Percentiles rank a stretch among this genome's conserved stretches.
Evolutionary conservation across 306 rosid genomes (phyloP).

Genomic region (Cucumis sativus): Cucumber_9930_V3 NC_026659.2:21096501-21097000

Average conservation of each 20-base stretch:
- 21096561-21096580: slow-evolving; percentile 47
- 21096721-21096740: slow-evolving; percentile 79
- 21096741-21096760: slow-evolving; percentile 88
- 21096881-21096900: slow-evolving; percentile 70
- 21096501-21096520: slow-evolving; percentile 16
- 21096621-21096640: slow-evolving; percentile 94
- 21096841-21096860: slow-evolving; percentile 84
- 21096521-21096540: slow-evolving; percentile 48
- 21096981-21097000: slow-evolving; percentile 89
- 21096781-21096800: slow-evolving; percentile 60
- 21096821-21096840: slow-evolving; percentile 86
- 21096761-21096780: slow-evolving; percentile 80
- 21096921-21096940: slow-evolving; percentile 90
- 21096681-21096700: slow-evolving; percentile 91
- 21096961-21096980: slow-evolving; percentile 90
- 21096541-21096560: slow-evolving; percentile 68
- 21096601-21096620: slow-evolving; percentile 87
- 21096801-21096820: slow-evolving; percentile 83
- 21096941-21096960: slow-evolving; percentile 84
- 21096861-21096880: slow-evolving; percentile 94
- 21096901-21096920: slow-evolving; percentile 88
- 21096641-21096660: slow-evolving; percentile 84
- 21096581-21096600: slow-evolving; percentile 86
- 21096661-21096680: slow-evolving; percentile 70
- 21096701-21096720: slow-evolving; percentile 75